Evolutionary conservation across 108 stramenopile species (phyloP), one percentile per base, ranked within the genome.

Genomic region (Fistulifera solaris): DNA sequence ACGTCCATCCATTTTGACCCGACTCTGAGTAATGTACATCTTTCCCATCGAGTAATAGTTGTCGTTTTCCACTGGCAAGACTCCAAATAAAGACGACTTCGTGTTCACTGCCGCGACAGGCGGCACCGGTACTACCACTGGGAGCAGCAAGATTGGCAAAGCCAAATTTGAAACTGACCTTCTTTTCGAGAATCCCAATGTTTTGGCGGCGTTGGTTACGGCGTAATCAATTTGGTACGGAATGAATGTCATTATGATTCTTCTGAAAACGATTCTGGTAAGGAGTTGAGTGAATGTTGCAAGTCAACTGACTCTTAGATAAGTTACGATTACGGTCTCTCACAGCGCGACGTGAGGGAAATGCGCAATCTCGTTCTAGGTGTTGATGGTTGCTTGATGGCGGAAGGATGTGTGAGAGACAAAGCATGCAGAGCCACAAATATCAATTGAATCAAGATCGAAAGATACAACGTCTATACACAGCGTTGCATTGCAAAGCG

Each of bases 41-140:
- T 52, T 80, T 75, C 15, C 81, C 77, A 65, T 92, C 86, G 2
- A 71, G 46, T 0, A 66, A 43, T 35, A 87, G 71, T 21, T 71
- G 72, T 42, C 84, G 75, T 59, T 93, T 93, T 19, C 91, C 87
- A 17, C 66, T 68, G 28, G 81, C 80, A 31, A 93, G 62, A 48
- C 66, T 67, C 91, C 91, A 93, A 31, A 70, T 69, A 57, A 89
- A 72, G 39, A 61, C 52, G 48, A 89, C 65, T 66, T 93, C 87
- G 63, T 93, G 91, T 58, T 93, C 91, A 26, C 71, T 79, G 1
- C 91, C 91, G 17, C 91, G 83, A 45, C 85, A 87, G 38, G 82
- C 65, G 18, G 76, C 72, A 6, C 90, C 90, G 17, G 63, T 61
- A 46, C 58, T 47, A 4, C 86, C 86, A 23, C 65, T 24, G 7